These are phyloP conservation scores for Salix udensis DNA, from an alignment of 345 rosid genomes.

Conservation along the genomic window DNA sequence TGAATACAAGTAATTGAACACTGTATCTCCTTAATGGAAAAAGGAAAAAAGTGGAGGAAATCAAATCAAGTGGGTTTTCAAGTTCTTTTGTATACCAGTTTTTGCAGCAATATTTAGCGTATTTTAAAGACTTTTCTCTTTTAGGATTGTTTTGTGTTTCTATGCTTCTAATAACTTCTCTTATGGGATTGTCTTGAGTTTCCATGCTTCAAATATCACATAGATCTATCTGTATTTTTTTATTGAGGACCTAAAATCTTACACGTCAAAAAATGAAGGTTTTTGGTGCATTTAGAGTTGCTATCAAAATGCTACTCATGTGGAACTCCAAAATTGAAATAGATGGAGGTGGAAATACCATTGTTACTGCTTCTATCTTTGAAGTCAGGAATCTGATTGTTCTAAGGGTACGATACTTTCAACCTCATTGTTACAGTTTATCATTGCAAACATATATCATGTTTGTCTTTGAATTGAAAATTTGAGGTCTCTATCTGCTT, in stretches of 20 bases:
- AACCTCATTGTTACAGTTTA: background rate
- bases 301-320: slow-evolving; percentile 89
- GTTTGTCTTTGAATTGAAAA: slow-evolving; percentile 10
- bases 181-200: background rate
- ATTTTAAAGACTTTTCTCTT: background rate
- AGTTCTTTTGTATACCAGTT: background rate
- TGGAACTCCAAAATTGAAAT: slow-evolving; percentile 88
- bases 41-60: background rate
- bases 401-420: slow-evolving; percentile 61
- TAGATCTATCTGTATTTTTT: slow-evolving; percentile 3
- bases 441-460: background rate
- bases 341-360: slow-evolving; percentile 90
- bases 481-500: slow-evolving; percentile 14
- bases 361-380: slow-evolving; percentile 79
- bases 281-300: slow-evolving; percentile 89
- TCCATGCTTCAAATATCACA: slow-evolving; percentile 5
- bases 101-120: background rate
- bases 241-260: slow-evolving; percentile 9
- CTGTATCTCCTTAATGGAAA: background rate
- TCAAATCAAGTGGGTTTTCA: background rate
- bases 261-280: slow-evolving; percentile 53
- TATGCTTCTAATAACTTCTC: slow-evolving; percentile 12
- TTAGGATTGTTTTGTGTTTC: background rate
- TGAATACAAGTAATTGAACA: background rate
- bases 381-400: slow-evolving; percentile 97